A percentile compares a stretch with the other conserved stretches of the same genome.
Evolutionary conservation across 2,329 filamentous ascomycete species (phyloP).

Genomic region (Aspergillus terreus): DNA sequence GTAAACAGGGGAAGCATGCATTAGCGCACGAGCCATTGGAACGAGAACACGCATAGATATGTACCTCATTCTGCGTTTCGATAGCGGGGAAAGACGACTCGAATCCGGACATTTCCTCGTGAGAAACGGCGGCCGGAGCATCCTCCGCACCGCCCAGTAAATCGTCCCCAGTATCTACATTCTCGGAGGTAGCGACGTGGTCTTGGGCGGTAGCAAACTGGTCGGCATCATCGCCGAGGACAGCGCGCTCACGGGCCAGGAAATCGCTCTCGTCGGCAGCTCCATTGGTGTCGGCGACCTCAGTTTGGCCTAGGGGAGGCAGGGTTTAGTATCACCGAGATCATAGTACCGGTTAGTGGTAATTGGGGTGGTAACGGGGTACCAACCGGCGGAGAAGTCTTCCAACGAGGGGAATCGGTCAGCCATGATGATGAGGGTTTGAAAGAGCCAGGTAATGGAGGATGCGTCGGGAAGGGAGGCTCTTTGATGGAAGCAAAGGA

Average conservation of each 20-base stretch:
- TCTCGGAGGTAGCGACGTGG: conserved; percentile 53
- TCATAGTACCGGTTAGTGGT: conserved; percentile 5
- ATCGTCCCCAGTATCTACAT: conserved; percentile 64
- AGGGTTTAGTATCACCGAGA: conserved; percentile 23
- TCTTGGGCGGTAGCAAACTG: conserved; percentile 81
- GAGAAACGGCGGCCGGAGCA: conserved; percentile 16
- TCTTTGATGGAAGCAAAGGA: not conserved
- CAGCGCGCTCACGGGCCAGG: conserved; percentile 82
- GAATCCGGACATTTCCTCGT: conserved; percentile 57
- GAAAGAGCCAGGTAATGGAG: not conserved
- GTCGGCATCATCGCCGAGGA: conserved; percentile 87
- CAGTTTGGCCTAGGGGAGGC: conserved; percentile 30
- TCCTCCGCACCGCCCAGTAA: conserved; percentile 61
- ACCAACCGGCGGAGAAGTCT: conserved; percentile 64
- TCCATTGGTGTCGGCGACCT: conserved; percentile 27
- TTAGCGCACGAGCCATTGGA: conserved; percentile 10
- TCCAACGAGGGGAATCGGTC: conserved; percentile 76
- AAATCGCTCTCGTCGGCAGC: conserved; percentile 72
- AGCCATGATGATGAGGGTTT: conserved; percentile 55
- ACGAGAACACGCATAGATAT: conserved; percentile 9
- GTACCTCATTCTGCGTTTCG: conserved; percentile 67
- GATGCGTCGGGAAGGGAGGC: not conserved
- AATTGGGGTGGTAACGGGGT: conserved; percentile 15
- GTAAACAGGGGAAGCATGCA: conserved; percentile 29
- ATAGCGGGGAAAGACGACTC: conserved; percentile 90